phyloP scores from a whole-genome alignment of 192 early-diverging fungal genomes.

The Coemansia sp. region DNA sequence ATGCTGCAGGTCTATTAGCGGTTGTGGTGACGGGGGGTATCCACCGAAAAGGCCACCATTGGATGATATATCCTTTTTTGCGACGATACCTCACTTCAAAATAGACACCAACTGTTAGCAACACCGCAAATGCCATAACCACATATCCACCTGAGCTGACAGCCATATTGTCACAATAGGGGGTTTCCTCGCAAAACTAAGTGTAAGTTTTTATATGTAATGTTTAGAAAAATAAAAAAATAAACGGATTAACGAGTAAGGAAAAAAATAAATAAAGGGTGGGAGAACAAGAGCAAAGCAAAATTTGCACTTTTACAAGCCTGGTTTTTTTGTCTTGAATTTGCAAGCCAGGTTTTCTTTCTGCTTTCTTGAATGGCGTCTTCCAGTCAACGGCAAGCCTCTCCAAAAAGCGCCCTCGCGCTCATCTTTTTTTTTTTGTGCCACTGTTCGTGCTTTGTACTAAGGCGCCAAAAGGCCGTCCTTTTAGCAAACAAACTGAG shows the following conservation, averaged over 20 bases:
- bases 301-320: neutral
- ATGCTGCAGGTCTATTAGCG: neutral
- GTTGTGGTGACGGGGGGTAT: neutral
- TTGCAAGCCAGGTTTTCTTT: neutral
- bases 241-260: neutral
- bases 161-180: too few relatives aligned
- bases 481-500: neutral
- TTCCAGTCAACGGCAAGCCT: neutral
- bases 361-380: neutral
- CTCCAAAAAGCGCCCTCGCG: neutral
- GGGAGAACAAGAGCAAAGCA: neutral
- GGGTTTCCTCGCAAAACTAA: neutral
- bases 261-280: neutral
- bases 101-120: neutral
- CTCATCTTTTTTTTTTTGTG: neutral
- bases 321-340: neutral
- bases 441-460: neutral
- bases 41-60: neutral
- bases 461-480: neutral
- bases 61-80: neutral
- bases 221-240: neutral
- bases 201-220: neutral
- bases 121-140: neutral
- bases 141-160: too few relatives aligned
- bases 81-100: neutral